phyloP scores from a whole-genome alignment of 371 early-diverging fungal genomes.

The Circinella umbellata region DNA sequence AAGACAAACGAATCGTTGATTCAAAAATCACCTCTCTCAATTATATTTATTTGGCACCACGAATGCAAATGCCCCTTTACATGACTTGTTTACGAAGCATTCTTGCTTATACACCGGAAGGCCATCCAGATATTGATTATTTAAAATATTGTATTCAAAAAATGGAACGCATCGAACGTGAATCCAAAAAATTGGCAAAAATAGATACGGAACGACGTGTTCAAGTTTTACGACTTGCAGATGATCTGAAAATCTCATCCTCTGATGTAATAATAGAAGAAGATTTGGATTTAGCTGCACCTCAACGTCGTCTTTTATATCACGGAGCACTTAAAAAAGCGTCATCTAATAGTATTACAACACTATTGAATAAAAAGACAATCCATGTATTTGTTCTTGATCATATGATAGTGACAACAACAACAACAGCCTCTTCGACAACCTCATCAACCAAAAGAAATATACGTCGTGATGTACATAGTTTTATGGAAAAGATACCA shows the following conservation, averaged over 20 bases:
- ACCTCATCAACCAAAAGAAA: too few species aligned
- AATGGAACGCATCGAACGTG: conserved; percentile 16
- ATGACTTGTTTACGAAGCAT: conserved; percentile 73
- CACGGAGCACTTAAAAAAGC: conserved; percentile 72
- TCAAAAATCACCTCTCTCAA: conserved; percentile 35
- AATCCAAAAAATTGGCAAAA: conserved; percentile 19
- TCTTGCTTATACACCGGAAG: conserved; percentile 74
- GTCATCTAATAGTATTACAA: conserved; percentile 34
- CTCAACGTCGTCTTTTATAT: conserved; percentile 66
- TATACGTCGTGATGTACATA: conserved; percentile 16
- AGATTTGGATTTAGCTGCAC: conserved; percentile 68
- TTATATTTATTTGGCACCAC: conserved; percentile 51
- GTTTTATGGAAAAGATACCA: conserved; percentile 60
- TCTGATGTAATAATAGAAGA: conserved; percentile 6
- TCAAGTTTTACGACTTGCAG: conserved; percentile 31
- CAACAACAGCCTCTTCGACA: background rate
- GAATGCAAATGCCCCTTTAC: conserved; percentile 80
- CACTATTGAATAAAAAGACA: conserved; percentile 44
- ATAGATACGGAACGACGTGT: conserved; percentile 9
- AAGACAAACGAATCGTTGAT: background rate
- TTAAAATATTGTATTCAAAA: conserved; percentile 67
- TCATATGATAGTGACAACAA: conserved; percentile 76
- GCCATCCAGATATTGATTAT: conserved; percentile 75
- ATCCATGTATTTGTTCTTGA: conserved; percentile 81
- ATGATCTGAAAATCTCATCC: background rate